These are phyloP conservation scores for Sporothrix brunneoviolacea DNA, from an alignment of 2,329 filamentous ascomycete species.

Conservation along the genomic window DNA sequence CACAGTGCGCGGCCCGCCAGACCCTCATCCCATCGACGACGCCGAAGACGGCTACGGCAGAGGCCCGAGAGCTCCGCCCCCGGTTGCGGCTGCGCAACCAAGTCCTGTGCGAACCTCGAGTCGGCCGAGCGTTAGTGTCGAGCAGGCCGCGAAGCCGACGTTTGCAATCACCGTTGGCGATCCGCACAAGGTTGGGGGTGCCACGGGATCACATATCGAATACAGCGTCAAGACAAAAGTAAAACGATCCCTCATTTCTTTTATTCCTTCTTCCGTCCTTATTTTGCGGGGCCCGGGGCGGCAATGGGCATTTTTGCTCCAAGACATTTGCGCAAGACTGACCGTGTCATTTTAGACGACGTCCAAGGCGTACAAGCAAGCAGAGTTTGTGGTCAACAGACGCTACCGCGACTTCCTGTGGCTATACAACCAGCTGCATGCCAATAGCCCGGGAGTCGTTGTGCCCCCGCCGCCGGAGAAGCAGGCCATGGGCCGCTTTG, in stretches of 20 bases:
- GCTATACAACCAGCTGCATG: slow-evolving; percentile 92
- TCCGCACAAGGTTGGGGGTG: slow-evolving; percentile 93
- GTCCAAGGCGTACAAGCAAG: slow-evolving; percentile 88
- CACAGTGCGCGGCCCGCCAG: slow-evolving; percentile 34
- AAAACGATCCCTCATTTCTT: slow-evolving; percentile 50
- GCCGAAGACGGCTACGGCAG: slow-evolving; percentile 44
- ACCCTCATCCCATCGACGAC: slow-evolving; percentile 62
- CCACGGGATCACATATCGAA: slow-evolving; percentile 95
- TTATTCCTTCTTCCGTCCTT: not conserved
- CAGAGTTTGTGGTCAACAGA: slow-evolving; percentile 88
- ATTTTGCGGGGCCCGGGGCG: not conserved
- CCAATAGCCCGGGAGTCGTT: slow-evolving; percentile 89
- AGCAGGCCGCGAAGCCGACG: slow-evolving; percentile 85
- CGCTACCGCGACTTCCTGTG: slow-evolving; percentile 96
- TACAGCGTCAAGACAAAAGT: slow-evolving; percentile 94
- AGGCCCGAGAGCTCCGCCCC: slow-evolving; percentile 59
- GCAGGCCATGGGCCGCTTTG: slow-evolving; percentile 92
- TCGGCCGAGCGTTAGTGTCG: slow-evolving; percentile 78
- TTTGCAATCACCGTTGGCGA: slow-evolving; percentile 92
- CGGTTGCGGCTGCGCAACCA: slow-evolving; percentile 51
- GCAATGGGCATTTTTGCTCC: too few relatives aligned
- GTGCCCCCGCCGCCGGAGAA: slow-evolving; percentile 96
- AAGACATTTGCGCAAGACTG: not conserved
- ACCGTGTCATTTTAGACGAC: slow-evolving; percentile 56
- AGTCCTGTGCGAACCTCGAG: slow-evolving; percentile 45